These are phyloP conservation scores for Verticillium zaregamsianum DNA, from an alignment of 2,329 filamentous ascomycete species.

Conservation along the genomic window DNA sequence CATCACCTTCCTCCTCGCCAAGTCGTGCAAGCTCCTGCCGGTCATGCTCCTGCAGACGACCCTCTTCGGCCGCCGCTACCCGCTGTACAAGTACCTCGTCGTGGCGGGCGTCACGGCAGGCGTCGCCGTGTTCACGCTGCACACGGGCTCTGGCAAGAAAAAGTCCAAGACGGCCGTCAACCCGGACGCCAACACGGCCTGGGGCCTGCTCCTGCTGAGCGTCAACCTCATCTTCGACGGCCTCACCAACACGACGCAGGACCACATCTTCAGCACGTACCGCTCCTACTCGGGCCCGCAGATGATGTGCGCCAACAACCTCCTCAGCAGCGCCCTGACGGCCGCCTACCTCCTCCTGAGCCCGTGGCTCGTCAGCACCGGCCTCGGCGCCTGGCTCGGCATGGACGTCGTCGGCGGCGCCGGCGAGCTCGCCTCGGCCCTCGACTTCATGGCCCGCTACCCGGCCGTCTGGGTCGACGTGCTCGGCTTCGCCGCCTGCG, in stretches of 20 bases:
- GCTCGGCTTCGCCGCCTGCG: conserved; percentile 82
- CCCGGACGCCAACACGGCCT: conserved; percentile 59
- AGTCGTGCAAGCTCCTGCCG: conserved; percentile 97
- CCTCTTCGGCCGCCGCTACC: conserved; percentile 83
- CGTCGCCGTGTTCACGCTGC: conserved; percentile 91
- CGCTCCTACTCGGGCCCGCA: conserved; percentile 83
- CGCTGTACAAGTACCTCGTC: conserved; percentile 93
- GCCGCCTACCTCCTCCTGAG: conserved; percentile 69
- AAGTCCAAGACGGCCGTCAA: conserved; percentile 33
- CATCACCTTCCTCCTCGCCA: conserved; percentile 94
- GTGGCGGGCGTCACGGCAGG: conserved; percentile 87
- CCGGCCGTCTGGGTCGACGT: conserved; percentile 84
- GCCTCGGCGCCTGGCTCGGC: conserved; percentile 60
- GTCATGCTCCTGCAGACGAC: conserved; percentile 97
- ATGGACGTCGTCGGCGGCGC: conserved; percentile 61
- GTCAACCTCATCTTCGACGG: conserved; percentile 95
- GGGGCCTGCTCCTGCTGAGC: conserved; percentile 77
- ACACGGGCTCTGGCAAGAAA: conserved; percentile 57
- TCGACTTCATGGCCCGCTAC: conserved; percentile 75
- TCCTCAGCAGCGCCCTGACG: conserved; percentile 78
- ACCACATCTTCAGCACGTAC: conserved; percentile 83
- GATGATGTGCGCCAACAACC: conserved; percentile 99
- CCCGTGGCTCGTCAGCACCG: conserved; percentile 72
- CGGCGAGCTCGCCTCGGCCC: conserved; percentile 75
- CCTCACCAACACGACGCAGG: conserved; percentile 93